Base-by-base conservation (phyloP, 371 early-diverging fungal genomes). In the Sporodiniella umbellata region DNA sequence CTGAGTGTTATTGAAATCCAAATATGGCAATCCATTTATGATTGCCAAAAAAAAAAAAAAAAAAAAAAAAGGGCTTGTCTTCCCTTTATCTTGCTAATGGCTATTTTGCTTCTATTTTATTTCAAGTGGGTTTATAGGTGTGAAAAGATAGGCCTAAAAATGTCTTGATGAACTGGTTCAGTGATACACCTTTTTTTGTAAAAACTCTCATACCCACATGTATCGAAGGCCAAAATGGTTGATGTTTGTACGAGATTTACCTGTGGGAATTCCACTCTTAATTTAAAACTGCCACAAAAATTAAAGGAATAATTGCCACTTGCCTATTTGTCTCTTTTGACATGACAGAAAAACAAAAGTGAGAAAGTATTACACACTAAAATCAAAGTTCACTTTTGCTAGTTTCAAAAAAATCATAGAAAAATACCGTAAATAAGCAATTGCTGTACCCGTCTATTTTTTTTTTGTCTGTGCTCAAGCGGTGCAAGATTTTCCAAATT, bases 121-220 rank as follows among this genome's bases (percentile, higher is more conserved):
- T n/a, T n/a, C n/a, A n/a, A n/a, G n/a, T n/a, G n/a, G n/a, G n/a
- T n/a, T n/a, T n/a, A 8, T 38, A 33, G 19, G 21, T 31, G 33
- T 39, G 43, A 48, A 56, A 47, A 58, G 53, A 38, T 48, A 58
- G 53, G 47, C 53, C 58, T 33, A 23, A 33, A 37, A 37, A n/a
- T 37, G 8, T 31, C 31, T 8, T 12, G 12, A 31, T 7, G 18
- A 39, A 24, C 31, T 31, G 31, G 12, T 31, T 12, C 12, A 1
- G 7, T 31, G 7, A 12, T 31, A 12, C 31, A 31, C 31, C 12
- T 31, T 31, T 31, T 31, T 10, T 31, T 31, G 1, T 31, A 1
- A 31, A 31, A 12, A 10, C 12, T 31, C 31, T 31, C 12, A 10
- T 31, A 10, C 2, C 31, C 7, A 10, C 7, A 8, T 0, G 10